Evolutionary conservation across 495 filamentous ascomycete species (phyloP).

Genomic region (Penicillium angulare): DNA sequence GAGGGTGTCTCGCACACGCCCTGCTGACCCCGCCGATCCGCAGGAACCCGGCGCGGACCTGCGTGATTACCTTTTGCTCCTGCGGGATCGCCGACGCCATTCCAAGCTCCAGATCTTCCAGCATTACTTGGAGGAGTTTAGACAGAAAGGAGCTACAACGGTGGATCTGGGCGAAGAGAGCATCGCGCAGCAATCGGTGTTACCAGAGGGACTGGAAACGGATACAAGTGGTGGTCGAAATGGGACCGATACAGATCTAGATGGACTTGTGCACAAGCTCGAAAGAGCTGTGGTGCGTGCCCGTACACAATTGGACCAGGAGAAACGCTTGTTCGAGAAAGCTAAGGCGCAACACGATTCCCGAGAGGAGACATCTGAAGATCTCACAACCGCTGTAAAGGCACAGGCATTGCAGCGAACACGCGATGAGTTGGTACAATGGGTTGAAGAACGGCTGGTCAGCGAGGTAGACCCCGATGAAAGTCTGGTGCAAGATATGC

Average conservation of each 20-base stretch:
- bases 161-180: slow-evolving; percentile 47
- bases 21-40: slow-evolving; percentile 20
- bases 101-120: slow-evolving; percentile 55
- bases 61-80: slow-evolving; percentile 52
- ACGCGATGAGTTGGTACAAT: slow-evolving; percentile 64
- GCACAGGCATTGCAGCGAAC: slow-evolving; percentile 49
- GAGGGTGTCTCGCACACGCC: slow-evolving; percentile 6
- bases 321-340: slow-evolving; percentile 60
- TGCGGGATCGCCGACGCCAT: slow-evolving; percentile 54
- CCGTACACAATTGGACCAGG: slow-evolving; percentile 58
- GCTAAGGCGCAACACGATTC: slow-evolving; percentile 40
- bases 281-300: slow-evolving; percentile 65
- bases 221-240: slow-evolving; percentile 3
- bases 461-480: slow-evolving; percentile 47
- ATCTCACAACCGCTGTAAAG: slow-evolving; percentile 35
- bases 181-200: slow-evolving; percentile 37
- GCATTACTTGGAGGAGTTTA: slow-evolving; percentile 40
- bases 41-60: slow-evolving; percentile 34
- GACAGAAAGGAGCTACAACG: slow-evolving; percentile 37
- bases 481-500: slow-evolving; percentile 37
- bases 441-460: slow-evolving; percentile 67
- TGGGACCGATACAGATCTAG: slow-evolving; percentile 26
- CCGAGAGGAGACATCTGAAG: slow-evolving; percentile 11
- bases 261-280: slow-evolving; percentile 57
- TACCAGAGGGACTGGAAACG: slow-evolving; percentile 36